Base-by-base conservation (phyloP, 192 early-diverging fungal species). In the Podila verticillata region DNA sequence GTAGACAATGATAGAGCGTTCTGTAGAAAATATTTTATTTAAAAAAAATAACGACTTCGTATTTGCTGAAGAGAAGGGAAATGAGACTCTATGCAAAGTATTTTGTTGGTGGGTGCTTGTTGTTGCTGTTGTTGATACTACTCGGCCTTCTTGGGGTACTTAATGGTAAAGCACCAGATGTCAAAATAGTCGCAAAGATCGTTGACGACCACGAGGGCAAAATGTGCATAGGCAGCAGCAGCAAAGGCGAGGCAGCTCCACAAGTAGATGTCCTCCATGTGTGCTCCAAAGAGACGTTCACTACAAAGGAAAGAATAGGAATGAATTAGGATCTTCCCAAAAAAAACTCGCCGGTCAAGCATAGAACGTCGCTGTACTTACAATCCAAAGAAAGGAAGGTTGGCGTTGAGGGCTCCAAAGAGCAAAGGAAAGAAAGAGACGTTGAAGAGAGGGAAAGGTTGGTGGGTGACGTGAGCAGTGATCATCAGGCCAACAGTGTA, bases 401-500 rank as follows among this genome's bases (percentile, higher is more conserved):
- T 75, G 56, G 91, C 89, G 61, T 92, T 90, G 8, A 85, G 73
- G 34, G 85, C 86, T 30, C 92, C 92, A 51, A 91, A 65, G 57
- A 89, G 64, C 29, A 93, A 75, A n/a, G 91, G 88, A 29, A 89
- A 65, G 61, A 90, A 84, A 69, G 86, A 85, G 48, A 91, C 82
- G 74, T 94, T 92, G 62, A 89, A 84, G 65, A 89, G 86, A 3
- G 95, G 95, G 87, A 95, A 97, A 20, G 90, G 88, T 54, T 92
- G 89, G 29, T 95, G 91, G n/a, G 91, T 88, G 30, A 96, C 92
- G 67, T 97, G 96, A 34, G 94, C 93, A 20, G 94, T 87, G 78
- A 97, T 96, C 72, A 97, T 94, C 49, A 89, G 84, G 22, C 93
- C 93, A 49, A 96, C 94, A 36, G 92, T 92, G 75, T 94, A 92